Evolutionary conservation across 139 green algal genomes (phyloP), one percentile per base, ranked within the genome.

Genomic region (Picochlorum sp.): DNA sequence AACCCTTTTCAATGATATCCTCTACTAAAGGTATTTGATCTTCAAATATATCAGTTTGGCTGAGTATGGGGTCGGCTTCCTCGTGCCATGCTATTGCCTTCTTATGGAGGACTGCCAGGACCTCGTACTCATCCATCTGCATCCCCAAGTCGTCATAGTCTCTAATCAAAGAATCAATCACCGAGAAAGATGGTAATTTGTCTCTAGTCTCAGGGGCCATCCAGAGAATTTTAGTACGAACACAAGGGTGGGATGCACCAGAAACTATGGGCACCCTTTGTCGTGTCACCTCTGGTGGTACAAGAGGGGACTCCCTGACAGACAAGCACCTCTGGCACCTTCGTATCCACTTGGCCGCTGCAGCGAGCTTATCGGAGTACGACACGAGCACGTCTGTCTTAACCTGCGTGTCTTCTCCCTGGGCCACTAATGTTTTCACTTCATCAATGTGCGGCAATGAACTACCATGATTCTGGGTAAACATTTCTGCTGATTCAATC

Each of bases 361-460:
- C 34, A n/a, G 24, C 18, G 44, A 80, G 51, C 64, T 62, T 38
- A 2, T 54, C 20, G 2, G 64, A 69, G 4, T 68, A 55, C 20
- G 65, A 31, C 1, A 37, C 24, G 21, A 81, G 60, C 9, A 60
- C 51, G 15, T 78, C 71, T 66, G 79, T 74, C 23, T 66, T 72
- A 16, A 78, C 34, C 16, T 58, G 63, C 18, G 56, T 21, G 5
- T 16, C 30, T n/a, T 49, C 20, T 20, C 67, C 71, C 23, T 69
- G 58, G 3, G 28, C 31, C 21, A 74, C 44, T 28, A 80, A 57
- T 21, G 28, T 60, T 49, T 74, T 37, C 38, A 86, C 51, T 51
- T 70, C 58, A 13, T 55, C 24, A 71, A 86, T 44, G 15, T 56
- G 21, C 2, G 62, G 51, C 34, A 41, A 41, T 11, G 34, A 41